Conservation (phyloP, 768 basidiomycete genomes). For the Trametes coccinea region DNA sequence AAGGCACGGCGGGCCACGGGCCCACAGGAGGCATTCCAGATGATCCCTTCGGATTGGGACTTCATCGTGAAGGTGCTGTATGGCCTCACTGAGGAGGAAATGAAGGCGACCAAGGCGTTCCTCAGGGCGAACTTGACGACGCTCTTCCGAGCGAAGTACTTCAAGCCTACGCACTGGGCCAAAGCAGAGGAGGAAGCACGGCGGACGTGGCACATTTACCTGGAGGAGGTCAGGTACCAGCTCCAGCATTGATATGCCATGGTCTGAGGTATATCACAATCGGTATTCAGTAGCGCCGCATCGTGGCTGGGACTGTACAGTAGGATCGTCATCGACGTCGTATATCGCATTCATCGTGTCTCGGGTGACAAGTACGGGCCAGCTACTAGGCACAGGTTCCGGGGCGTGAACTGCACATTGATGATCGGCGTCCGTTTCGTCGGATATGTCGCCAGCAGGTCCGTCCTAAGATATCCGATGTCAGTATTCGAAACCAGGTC, state of each 20-base stretch:
- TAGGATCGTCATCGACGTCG: background rate
- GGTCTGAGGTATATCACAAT: no score
- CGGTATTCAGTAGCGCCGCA: background rate
- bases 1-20: background rate
- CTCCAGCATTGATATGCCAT: background rate
- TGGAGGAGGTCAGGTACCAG: background rate
- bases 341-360: conserved; percentile 38
- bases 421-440: conserved; percentile 95
- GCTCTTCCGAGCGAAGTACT: background rate
- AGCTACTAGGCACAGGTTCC: conserved; percentile 89
- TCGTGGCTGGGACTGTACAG: background rate
- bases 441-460: conserved; percentile 87
- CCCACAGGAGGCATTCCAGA: background rate
- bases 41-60: background rate
- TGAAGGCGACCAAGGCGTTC: background rate
- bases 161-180: background rate
- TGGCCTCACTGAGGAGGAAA: background rate
- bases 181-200: background rate
- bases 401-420: conserved; percentile 90
- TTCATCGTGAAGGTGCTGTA: background rate
- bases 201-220: background rate
- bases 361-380: conserved; percentile 72
- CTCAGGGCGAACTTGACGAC: background rate
- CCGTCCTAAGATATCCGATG: conserved; percentile 44
- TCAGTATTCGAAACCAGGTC: no score